Conservation (phyloP, 345 rosid genomes). For the Populus deltoides region DNA sequence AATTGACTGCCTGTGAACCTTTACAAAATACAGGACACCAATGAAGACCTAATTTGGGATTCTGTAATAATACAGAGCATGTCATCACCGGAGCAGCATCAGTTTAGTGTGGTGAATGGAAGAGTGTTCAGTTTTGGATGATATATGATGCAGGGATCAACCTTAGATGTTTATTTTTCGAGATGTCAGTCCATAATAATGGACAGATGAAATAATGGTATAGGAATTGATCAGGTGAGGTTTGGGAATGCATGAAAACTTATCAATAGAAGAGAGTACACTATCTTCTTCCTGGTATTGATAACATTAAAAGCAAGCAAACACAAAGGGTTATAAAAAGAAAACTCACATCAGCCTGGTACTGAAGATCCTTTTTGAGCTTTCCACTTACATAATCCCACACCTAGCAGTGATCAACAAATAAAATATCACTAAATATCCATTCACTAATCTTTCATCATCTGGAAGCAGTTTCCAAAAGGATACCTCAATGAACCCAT, state of each 20-base stretch:
- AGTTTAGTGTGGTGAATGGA: background rate
- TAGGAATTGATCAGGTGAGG: background rate
- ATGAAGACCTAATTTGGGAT: background rate
- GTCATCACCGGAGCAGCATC: background rate
- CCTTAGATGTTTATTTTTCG: background rate
- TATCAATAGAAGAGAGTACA: background rate
- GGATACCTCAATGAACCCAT: slow-evolving; percentile 91
- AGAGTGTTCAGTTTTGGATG: background rate
- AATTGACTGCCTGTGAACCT: background rate
- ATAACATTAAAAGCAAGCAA: slow-evolving; percentile 1
- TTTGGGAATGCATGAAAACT: background rate
- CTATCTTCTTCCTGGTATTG: background rate
- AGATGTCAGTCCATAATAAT: background rate
- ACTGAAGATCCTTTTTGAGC: slow-evolving; percentile 96
- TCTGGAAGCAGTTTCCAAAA: slow-evolving; percentile 4
- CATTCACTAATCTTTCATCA: slow-evolving; percentile 12
- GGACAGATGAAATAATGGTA: background rate
- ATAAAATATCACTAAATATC: slow-evolving; percentile 17
- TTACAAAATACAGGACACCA: background rate
- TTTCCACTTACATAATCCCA: slow-evolving; percentile 99
- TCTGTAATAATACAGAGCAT: background rate
- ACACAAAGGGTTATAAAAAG: background rate
- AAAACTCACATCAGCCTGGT: slow-evolving; percentile 86
- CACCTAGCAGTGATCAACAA: slow-evolving; percentile 46
- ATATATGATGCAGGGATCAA: background rate